phyloP scores from a whole-genome alignment of 257 asterid genomes.

The Mitragyna speciosa region DNA sequence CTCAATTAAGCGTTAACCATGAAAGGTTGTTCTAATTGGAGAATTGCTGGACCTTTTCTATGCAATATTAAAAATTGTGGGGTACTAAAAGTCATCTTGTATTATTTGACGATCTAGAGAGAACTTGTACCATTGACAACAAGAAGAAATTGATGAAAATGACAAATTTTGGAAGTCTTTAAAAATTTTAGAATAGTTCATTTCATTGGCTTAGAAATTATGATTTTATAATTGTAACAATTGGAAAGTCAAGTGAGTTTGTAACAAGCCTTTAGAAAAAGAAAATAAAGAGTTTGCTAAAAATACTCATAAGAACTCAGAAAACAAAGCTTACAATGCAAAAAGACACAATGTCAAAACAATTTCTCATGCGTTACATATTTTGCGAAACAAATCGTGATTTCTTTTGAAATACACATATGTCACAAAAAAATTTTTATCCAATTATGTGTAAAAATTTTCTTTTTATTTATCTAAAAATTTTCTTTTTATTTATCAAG shows the following conservation, averaged over 20 bases:
- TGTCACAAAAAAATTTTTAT: not conserved
- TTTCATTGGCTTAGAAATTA: not conserved
- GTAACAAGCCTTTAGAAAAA: not conserved
- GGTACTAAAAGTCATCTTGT: not conserved
- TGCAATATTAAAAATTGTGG: not conserved
- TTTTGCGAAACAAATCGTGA: too few relatives aligned
- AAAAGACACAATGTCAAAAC: not conserved
- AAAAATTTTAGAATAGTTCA: not conserved
- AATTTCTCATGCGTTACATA: too few relatives aligned
- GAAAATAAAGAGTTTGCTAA: too few relatives aligned
- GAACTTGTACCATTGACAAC: not conserved
- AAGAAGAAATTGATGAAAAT: not conserved
- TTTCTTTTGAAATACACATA: too few relatives aligned
- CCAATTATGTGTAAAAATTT: not conserved
- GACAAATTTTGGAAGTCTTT: not conserved
- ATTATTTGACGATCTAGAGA: not conserved
- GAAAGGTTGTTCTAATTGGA: not conserved
- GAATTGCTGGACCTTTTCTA: not conserved
- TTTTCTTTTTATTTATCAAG: too few relatives aligned
- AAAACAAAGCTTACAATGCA: not conserved
- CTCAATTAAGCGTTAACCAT: too few relatives aligned
- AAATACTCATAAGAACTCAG: too few relatives aligned
- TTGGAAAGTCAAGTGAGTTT: not conserved
- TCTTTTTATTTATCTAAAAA: too few relatives aligned
- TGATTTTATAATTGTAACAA: not conserved